phyloP scores from a whole-genome alignment of 257 asterid species.

The Solanum virginianum region DNA sequence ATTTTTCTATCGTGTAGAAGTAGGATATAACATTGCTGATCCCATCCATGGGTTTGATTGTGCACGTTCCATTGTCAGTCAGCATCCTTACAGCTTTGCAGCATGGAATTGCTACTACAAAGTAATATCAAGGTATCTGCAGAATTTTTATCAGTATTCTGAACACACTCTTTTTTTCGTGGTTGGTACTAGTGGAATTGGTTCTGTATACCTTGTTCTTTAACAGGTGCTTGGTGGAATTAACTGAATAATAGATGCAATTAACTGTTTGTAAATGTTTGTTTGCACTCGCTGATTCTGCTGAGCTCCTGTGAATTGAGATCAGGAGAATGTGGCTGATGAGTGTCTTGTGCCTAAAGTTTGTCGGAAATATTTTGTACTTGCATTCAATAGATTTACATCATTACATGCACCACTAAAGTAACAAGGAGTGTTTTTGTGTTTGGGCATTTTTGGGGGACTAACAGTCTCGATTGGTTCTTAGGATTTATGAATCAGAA shows the following conservation, averaged over 20 bases:
- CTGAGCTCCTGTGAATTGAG: not conserved
- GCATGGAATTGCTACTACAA: constrained; percentile 89
- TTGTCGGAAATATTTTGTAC: not conserved
- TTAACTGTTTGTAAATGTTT: not conserved
- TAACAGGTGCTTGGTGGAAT: not conserved
- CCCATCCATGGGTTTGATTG: constrained; percentile 64
- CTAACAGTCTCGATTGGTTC: not conserved
- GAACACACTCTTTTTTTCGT: not conserved
- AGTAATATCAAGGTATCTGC: constrained; percentile 48
- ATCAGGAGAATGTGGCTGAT: not conserved
- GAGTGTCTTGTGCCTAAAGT: not conserved
- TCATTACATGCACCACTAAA: not conserved
- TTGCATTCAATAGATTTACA: not conserved
- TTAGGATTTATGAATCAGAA: not conserved
- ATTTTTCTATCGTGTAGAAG: constrained; percentile 22
- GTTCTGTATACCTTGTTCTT: not conserved
- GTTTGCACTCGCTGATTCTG: not conserved
- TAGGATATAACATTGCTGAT: constrained; percentile 51
- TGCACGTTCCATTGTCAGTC: constrained; percentile 49
- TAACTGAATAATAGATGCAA: not conserved
- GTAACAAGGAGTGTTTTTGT: not conserved
- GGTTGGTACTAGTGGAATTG: not conserved
- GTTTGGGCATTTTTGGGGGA: not conserved
- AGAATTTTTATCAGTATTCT: not conserved
- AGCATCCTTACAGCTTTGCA: constrained; percentile 64